phyloP scores from a whole-genome alignment of 2,329 filamentous ascomycete species.

The Alternaria triticimaculans region DNA sequence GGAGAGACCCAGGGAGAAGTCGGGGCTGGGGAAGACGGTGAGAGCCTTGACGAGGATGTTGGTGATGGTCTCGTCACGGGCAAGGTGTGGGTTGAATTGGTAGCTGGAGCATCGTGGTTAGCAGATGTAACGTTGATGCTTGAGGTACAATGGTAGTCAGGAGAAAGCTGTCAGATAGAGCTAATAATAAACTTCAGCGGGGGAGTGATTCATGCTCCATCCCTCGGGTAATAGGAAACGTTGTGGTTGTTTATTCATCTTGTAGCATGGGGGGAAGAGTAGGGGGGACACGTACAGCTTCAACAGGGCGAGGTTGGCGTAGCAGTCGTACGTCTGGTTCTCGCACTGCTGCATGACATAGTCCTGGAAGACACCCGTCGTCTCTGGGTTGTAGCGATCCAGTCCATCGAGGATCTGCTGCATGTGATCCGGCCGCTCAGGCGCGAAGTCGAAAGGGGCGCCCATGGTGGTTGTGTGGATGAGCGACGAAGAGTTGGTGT shows the following conservation, averaged over 20 bases:
- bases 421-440: conserved; percentile 91
- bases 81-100: conserved; percentile 98
- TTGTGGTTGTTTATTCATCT: conserved; percentile 79
- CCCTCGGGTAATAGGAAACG: conserved; percentile 99
- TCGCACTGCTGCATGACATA: conserved; percentile 97
- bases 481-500: conserved; percentile 31
- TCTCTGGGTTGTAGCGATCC: conserved; percentile 98
- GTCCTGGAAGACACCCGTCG: conserved; percentile 88
- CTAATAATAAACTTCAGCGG: conserved; percentile 76
- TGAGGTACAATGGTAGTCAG: conserved; percentile 1
- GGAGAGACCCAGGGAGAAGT: conserved; percentile 93
- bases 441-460: conserved; percentile 79
- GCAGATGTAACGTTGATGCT: conserved; percentile 8
- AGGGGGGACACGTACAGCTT: conserved; percentile 77
- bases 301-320: conserved; percentile 92
- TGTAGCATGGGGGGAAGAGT: conserved; percentile 37
- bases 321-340: conserved; percentile 91
- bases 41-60: conserved; percentile 98
- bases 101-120: conserved; percentile 66
- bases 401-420: conserved; percentile 94
- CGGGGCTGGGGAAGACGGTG: conserved; percentile 93
- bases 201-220: conserved; percentile 64
- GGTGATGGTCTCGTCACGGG: conserved; percentile 96
- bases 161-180: conserved; percentile 69
- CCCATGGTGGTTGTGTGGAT: conserved; percentile 51